A percentile compares a stretch with the other conserved stretches of the same genome.
phyloP scores from a whole-genome alignment of 257 asterid genomes.

The Solanum tarijense region DNA sequence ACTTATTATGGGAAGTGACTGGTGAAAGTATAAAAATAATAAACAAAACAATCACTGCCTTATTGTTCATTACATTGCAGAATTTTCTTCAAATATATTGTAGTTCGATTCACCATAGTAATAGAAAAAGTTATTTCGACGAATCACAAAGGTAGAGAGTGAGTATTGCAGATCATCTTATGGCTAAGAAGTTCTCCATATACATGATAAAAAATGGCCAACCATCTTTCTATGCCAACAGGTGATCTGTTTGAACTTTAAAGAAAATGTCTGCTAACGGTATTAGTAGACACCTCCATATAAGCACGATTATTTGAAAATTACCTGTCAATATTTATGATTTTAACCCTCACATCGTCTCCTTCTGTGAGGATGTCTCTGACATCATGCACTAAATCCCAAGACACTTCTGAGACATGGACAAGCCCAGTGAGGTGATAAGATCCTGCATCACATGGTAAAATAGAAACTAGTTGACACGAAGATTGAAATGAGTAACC shows the following conservation, averaged over 20 bases:
- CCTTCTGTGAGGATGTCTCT: conserved; percentile 75
- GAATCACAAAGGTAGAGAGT: not conserved
- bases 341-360: conserved; percentile 71
- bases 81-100: not conserved
- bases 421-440: conserved; percentile 82
- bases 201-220: not conserved
- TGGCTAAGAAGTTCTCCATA: not conserved
- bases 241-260: not conserved
- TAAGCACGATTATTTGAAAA: not conserved
- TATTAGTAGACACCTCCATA: not conserved
- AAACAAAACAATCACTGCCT: not conserved
- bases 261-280: not conserved
- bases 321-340: conserved; percentile 64
- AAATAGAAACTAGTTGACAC: not conserved
- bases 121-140: not conserved
- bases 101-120: not conserved
- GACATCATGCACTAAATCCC: conserved; percentile 92
- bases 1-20: not conserved
- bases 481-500: not conserved
- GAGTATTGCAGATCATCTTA: not conserved
- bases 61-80: not conserved
- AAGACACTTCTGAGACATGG: conserved; percentile 92
- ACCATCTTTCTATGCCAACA: not conserved
- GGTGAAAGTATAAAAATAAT: not conserved
- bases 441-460: conserved; percentile 35